phyloP scores from a whole-genome alignment of 495 filamentous ascomycete species.

The Podospora sp. region DNA sequence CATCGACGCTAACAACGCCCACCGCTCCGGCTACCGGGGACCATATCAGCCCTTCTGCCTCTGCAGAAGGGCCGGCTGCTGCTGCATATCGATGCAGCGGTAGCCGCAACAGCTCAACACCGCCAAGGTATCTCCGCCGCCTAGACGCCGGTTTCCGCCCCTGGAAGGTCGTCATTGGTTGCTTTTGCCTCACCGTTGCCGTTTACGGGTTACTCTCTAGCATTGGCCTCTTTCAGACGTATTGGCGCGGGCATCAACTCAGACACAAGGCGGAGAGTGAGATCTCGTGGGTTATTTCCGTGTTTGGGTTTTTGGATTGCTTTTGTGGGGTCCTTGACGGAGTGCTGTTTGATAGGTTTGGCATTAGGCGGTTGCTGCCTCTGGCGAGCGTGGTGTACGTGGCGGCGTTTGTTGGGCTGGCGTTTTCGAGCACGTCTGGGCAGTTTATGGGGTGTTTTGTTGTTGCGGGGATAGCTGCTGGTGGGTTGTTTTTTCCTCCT shows the following conservation, averaged over 20 bases:
- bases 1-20: conserved; percentile 9
- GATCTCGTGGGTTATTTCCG: conserved; percentile 37
- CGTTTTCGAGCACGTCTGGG: conserved; percentile 29
- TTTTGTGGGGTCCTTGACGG: conserved; percentile 29
- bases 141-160: conserved; percentile 26
- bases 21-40: conserved; percentile 23
- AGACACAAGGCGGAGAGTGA: conserved; percentile 19
- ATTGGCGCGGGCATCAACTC: conserved; percentile 33
- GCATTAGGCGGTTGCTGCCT: conserved; percentile 23
- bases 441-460: conserved; percentile 34
- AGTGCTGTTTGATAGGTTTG: conserved; percentile 30
- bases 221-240: conserved; percentile 35
- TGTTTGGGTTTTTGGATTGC: conserved; percentile 35
- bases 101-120: neutral
- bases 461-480: conserved; percentile 30
- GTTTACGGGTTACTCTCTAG: conserved; percentile 35
- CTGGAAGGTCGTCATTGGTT: conserved; percentile 34
- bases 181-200: conserved; percentile 30
- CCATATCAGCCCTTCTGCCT: conserved; percentile 1
- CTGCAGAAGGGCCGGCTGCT: neutral
- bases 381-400: conserved; percentile 24
- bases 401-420: conserved; percentile 32
- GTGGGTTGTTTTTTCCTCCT: conserved; percentile 20
- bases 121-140: neutral
- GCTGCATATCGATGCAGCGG: neutral